Base-by-base conservation (phyloP, 2,329 filamentous ascomycete genomes). In the Beauveria pseudobassiana region DNA sequence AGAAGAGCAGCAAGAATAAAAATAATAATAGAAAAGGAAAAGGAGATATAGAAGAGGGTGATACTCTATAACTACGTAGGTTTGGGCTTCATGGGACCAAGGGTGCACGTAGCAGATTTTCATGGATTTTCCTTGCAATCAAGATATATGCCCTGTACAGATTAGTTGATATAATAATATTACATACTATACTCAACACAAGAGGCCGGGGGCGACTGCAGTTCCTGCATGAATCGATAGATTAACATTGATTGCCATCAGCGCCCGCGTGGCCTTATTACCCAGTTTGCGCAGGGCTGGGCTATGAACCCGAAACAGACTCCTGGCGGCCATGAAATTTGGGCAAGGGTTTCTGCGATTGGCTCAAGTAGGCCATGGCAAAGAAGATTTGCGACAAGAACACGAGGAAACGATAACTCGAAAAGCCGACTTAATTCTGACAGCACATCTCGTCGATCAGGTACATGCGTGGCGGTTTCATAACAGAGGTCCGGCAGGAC, bases 1-100 rank as follows among this genome's bases (percentile, higher is more conserved):
- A 58, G 30, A 57, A 62, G 54, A 49, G 28, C 20, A 62, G 22
- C 20, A 62, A 62, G 54, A 62, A 54, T 20, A 59, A 40, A 62
- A 59, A 22, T 58, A 59, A 55, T 42, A 54, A 49, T 49, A 50
- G 26, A 38, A 60, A 24, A 6, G 22, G 46, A 46, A 5, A 14
- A 8, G 30, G 6, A 38, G 50, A 38, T n/a, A n/a, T 18, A 24
- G 40, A 54, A 51, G n/a, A 49, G 14, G 9, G 20, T 22, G 20
- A 24, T 7, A 54, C 7, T 42, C 20, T 30, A 55, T 49, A 22
- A 61, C 55, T 43, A 55, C 28, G n/a, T 55, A 12, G 22, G 49
- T 22, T 43, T 46, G 18, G 58, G 42, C 24, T 50, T 52, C 34
- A 43, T 52, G 22, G 38, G 57, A 38, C 10, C 3, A 49, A 26